Evolutionary conservation across 148 eudicot genomes (phyloP).

Genomic region (Vaccinium myrtillus): DNA sequence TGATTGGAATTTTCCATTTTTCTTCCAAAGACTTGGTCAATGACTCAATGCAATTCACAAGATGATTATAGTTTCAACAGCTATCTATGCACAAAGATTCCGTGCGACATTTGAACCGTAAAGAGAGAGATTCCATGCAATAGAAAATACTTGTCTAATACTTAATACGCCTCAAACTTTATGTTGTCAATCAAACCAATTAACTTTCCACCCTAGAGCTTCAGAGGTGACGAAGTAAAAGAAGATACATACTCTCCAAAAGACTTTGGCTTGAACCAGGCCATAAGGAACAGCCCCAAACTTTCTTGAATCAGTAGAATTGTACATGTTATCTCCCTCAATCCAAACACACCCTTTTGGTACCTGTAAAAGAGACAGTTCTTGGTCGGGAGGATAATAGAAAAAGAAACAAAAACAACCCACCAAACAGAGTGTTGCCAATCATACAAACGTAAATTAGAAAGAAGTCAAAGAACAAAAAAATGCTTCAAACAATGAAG

Average conservation of each 20-base stretch:
- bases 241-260: constrained; percentile 53
- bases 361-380: constrained; percentile 40
- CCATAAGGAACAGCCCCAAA: constrained; percentile 82
- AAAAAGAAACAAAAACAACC: background rate
- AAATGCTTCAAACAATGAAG: background rate
- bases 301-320: constrained; percentile 60
- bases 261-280: constrained; percentile 51
- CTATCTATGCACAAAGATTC: background rate
- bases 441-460: background rate
- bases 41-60: background rate
- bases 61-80: background rate
- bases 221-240: background rate
- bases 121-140: background rate
- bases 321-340: constrained; percentile 74
- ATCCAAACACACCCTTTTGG: constrained; percentile 87
- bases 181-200: background rate
- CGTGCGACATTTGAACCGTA: background rate
- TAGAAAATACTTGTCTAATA: background rate
- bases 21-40: background rate
- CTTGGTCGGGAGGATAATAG: background rate
- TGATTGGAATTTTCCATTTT: background rate
- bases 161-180: background rate
- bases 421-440: background rate
- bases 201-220: background rate
- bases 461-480: background rate